Conservation (phyloP, 1,284 basidiomycete species). For the Heterobasidion occidentale region DNA sequence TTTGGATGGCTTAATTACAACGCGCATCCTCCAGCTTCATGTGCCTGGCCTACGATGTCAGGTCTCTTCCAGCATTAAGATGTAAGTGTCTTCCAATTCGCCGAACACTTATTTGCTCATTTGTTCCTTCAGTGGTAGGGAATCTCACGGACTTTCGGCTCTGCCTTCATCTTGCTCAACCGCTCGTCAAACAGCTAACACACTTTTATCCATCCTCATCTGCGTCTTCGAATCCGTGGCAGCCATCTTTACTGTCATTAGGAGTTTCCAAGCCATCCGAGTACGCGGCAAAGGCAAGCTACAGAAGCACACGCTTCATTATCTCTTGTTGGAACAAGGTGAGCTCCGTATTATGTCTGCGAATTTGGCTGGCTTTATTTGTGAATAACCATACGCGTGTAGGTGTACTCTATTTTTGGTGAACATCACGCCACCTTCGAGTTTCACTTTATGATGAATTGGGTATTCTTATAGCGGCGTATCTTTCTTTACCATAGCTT, state of each 20-base stretch:
- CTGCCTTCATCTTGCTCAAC: not conserved
- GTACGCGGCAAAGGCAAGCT: constrained; percentile 12
- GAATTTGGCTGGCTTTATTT: not conserved
- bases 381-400: not conserved
- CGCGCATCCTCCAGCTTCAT: constrained; percentile 8
- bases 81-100: constrained; percentile 3
- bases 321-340: constrained; percentile 25
- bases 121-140: not conserved
- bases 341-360: not conserved
- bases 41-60: constrained; percentile 14
- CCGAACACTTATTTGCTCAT: too few relatives aligned
- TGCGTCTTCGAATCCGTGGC: constrained; percentile 20
- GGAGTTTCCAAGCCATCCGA: constrained; percentile 20
- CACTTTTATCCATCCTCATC: constrained; percentile 22
- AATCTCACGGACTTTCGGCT: not conserved
- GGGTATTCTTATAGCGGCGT: constrained; percentile 14
- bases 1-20: constrained; percentile 1
- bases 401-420: not conserved
- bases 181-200: constrained; percentile 10
- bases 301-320: constrained; percentile 17
- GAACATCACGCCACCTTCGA: not conserved
- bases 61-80: constrained; percentile 12
- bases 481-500: constrained; percentile 20
- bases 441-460: not conserved
- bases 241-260: constrained; percentile 19